phyloP scores from a whole-genome alignment of 2,329 filamentous ascomycete genomes.

The Ramichloridium luteum region DNA sequence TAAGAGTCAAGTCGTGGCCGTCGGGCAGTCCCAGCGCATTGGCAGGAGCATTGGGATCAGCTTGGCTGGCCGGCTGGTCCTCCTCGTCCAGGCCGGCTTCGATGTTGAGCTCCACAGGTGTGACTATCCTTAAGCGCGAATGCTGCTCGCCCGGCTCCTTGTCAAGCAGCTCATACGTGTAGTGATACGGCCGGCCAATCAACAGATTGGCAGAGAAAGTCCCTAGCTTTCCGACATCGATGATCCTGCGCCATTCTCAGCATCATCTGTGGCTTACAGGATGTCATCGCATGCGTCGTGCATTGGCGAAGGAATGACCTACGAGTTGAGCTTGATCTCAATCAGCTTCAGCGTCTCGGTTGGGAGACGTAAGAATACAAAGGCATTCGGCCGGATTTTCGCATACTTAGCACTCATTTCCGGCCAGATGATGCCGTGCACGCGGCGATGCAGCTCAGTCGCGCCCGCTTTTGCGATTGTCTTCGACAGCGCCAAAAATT shows the following conservation, averaged over 20 bases:
- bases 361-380: constrained; percentile 44
- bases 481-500: no score
- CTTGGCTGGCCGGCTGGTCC: constrained; percentile 27
- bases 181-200: constrained; percentile 78
- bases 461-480: no score
- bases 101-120: constrained; percentile 69
- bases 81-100: constrained; percentile 52
- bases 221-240: constrained; percentile 87
- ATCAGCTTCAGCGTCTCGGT: constrained; percentile 47
- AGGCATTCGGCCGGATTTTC: constrained; percentile 37
- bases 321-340: constrained; percentile 52
- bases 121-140: constrained; percentile 62
- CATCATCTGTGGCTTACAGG: constrained; percentile 19
- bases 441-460: no score
- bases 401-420: constrained; percentile 30
- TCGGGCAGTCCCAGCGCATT: constrained; percentile 8
- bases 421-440: no score
- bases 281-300: constrained; percentile 16
- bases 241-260: constrained; percentile 46
- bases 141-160: constrained; percentile 51
- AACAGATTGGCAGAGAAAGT: constrained; percentile 80
- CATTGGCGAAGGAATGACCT: constrained; percentile 30
- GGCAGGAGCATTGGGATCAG: constrained; percentile 7
- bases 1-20: constrained; percentile 33
- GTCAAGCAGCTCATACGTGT: constrained; percentile 83